Percentiles rank a stretch among this genome's conserved stretches.
Conservation (phyloP, 179 eudicot genomes). For the Nepenthes alata region DNA sequence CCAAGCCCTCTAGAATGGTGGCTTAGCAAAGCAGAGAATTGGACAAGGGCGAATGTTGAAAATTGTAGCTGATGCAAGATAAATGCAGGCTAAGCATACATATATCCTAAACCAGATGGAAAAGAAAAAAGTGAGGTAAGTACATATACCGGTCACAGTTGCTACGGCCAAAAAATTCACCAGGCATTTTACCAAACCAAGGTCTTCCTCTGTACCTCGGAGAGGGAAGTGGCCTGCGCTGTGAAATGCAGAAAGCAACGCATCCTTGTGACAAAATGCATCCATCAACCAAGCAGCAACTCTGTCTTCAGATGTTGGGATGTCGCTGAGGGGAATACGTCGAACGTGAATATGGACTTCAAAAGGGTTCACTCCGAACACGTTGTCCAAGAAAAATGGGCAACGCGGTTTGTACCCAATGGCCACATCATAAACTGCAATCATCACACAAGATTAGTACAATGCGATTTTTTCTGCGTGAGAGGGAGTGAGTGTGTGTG, state of each 20-base stretch:
- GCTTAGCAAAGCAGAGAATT: slow-evolving; percentile 12
- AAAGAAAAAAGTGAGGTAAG: slow-evolving; percentile 38
- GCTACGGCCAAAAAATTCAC: slow-evolving; percentile 36
- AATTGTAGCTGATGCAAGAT: slow-evolving; percentile 20
- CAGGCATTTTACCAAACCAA: slow-evolving; percentile 44
- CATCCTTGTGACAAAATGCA: slow-evolving; percentile 50
- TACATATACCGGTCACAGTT: slow-evolving; percentile 35
- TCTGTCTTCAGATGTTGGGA: slow-evolving; percentile 51
- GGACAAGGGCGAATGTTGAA: slow-evolving; percentile 25
- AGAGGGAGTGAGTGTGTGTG: no score
- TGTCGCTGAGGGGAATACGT: slow-evolving; percentile 35
- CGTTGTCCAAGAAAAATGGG: slow-evolving; percentile 76
- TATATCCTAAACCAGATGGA: slow-evolving; percentile 21
- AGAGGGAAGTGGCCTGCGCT: slow-evolving; percentile 61
- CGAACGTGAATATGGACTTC: slow-evolving; percentile 82
- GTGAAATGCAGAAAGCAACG: slow-evolving; percentile 53
- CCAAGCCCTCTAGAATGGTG: slow-evolving; percentile 2
- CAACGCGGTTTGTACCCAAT: slow-evolving; percentile 74
- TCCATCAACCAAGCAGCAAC: slow-evolving; percentile 46
- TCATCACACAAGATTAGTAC: neutral
- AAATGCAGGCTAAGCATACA: slow-evolving; percentile 23
- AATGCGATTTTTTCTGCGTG: no score
- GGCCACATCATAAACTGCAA: slow-evolving; percentile 73
- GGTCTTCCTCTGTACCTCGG: slow-evolving; percentile 52
- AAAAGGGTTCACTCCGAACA: slow-evolving; percentile 68